phyloP scores from a whole-genome alignment of 495 filamentous ascomycete genomes.

The Achaetomiella virescens region DNA sequence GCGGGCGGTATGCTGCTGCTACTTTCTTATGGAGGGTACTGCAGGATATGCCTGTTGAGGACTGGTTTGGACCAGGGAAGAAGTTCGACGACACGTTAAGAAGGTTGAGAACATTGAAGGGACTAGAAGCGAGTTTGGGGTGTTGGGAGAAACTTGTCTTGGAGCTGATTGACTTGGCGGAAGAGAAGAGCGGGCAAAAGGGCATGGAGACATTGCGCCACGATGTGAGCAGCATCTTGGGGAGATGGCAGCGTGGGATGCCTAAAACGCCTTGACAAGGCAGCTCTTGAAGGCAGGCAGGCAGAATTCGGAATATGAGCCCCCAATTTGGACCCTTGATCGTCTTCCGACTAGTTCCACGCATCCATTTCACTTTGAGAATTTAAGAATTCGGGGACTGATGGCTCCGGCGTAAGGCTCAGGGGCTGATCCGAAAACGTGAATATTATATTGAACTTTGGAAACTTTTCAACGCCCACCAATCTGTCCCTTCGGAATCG shows the following conservation, averaged over 20 bases:
- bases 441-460: background rate
- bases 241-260: constrained; percentile 1
- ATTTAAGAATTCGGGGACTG: too few relatives aligned
- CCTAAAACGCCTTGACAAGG: background rate
- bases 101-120: background rate
- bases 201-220: background rate
- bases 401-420: too few relatives aligned
- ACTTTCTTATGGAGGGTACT: constrained; percentile 2
- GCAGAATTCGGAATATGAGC: too few relatives aligned
- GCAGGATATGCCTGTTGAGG: background rate
- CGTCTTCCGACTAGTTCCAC: too few relatives aligned
- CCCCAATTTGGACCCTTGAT: too few relatives aligned
- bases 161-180: constrained; percentile 1
- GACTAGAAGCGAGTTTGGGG: background rate
- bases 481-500: constrained; percentile 52
- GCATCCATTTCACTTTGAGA: too few relatives aligned
- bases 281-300: too few relatives aligned
- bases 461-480: constrained; percentile 5
- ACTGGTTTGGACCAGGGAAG: constrained; percentile 1
- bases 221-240: background rate
- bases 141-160: constrained; percentile 5
- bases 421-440: too few relatives aligned
- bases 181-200: background rate
- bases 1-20: background rate
- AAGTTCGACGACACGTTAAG: background rate